phyloP scores from a whole-genome alignment of 768 basidiomycete genomes.

The Pleurotus salmoneostramineus region DNA sequence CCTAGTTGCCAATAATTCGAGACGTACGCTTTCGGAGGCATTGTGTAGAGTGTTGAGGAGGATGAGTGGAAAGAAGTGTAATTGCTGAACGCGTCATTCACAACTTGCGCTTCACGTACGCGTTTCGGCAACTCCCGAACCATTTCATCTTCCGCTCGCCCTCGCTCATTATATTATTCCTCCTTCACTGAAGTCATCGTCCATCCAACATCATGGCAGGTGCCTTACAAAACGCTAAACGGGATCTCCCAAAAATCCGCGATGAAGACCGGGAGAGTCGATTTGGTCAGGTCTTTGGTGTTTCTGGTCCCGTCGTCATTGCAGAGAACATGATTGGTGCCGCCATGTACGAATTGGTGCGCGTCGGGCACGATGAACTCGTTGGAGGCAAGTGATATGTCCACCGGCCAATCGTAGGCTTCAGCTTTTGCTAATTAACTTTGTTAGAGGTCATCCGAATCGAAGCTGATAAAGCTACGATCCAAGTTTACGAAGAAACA shows the following conservation, averaged over 20 bases:
- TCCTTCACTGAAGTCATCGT: constrained; percentile 12
- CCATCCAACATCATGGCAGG: constrained; percentile 73
- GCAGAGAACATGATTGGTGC: constrained; percentile 94
- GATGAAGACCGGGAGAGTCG: constrained; percentile 89
- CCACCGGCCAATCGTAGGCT: background rate
- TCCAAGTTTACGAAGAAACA: constrained; percentile 99
- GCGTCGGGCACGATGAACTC: constrained; percentile 97
- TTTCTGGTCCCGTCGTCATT: constrained; percentile 97
- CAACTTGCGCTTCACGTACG: constrained; percentile 13
- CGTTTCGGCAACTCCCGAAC: constrained; percentile 12
- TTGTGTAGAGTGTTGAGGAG: constrained; percentile 29
- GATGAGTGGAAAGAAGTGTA: constrained; percentile 16
- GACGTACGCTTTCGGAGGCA: constrained; percentile 95
- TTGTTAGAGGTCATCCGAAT: constrained; percentile 94
- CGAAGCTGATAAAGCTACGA: constrained; percentile 96
- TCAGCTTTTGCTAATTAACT: constrained; percentile 1
- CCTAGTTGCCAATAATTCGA: background rate
- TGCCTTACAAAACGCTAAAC: constrained; percentile 87
- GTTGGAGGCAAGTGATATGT: constrained; percentile 74
- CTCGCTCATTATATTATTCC: background rate
- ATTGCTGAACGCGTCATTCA: constrained; percentile 31
- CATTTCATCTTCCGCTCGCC: constrained; percentile 7
- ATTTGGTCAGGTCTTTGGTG: constrained; percentile 89
- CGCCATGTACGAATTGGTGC: constrained; percentile 97
- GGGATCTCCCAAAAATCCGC: constrained; percentile 79